Percentiles rank a stretch among this genome's conserved stretches.
These are phyloP conservation scores for Ceratobasidium sp. DNA, from an alignment of 1,284 basidiomycete species.

Conservation along the genomic window DNA sequence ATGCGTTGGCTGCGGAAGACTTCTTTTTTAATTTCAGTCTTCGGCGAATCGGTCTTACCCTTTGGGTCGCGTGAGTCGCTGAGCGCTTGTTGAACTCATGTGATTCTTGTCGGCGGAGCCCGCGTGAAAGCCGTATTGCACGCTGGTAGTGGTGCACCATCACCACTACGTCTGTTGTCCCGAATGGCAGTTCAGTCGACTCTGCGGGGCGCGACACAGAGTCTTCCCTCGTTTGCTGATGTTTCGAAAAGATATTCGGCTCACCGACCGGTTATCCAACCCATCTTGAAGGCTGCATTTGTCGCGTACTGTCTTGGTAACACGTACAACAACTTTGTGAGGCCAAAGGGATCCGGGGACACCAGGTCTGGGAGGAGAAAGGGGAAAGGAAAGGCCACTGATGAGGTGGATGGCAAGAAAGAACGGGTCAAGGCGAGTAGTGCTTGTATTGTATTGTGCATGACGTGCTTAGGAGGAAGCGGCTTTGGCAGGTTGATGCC, in stretches of 20 bases:
- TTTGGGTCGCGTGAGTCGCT: slow-evolving; percentile 3
- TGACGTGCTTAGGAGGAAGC: slow-evolving; percentile 23
- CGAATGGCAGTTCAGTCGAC: slow-evolving; percentile 34
- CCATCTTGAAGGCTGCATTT: slow-evolving; percentile 67
- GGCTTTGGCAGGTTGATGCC: slow-evolving; percentile 74
- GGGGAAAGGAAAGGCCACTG: slow-evolving; percentile 51
- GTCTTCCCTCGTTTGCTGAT: slow-evolving; percentile 41
- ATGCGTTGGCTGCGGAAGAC: slow-evolving; percentile 25
- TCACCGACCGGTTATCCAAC: slow-evolving; percentile 74
- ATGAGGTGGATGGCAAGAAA: slow-evolving; percentile 66
- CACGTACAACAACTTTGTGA: slow-evolving; percentile 47
- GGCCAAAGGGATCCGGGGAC: slow-evolving; percentile 62
- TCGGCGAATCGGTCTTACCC: slow-evolving; percentile 20
- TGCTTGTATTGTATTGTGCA: slow-evolving; percentile 22
- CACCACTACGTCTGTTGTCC: slow-evolving; percentile 9
- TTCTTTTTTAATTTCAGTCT: slow-evolving; percentile 14
- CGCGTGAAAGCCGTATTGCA: slow-evolving; percentile 30
- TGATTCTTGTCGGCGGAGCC: slow-evolving; percentile 11
- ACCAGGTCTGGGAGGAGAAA: slow-evolving; percentile 57
- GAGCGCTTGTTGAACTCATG: slow-evolving; percentile 1
- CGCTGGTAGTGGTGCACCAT: slow-evolving; percentile 23
- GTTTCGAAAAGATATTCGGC: slow-evolving; percentile 62
- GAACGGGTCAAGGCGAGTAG: slow-evolving; percentile 55
- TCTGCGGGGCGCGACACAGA: slow-evolving; percentile 20
- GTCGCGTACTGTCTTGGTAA: slow-evolving; percentile 65